A percentile compares a stretch with the other conserved stretches of the same genome.
phyloP scores from a whole-genome alignment of 2,329 filamentous ascomycete species.

The Phoma sp. region DNA sequence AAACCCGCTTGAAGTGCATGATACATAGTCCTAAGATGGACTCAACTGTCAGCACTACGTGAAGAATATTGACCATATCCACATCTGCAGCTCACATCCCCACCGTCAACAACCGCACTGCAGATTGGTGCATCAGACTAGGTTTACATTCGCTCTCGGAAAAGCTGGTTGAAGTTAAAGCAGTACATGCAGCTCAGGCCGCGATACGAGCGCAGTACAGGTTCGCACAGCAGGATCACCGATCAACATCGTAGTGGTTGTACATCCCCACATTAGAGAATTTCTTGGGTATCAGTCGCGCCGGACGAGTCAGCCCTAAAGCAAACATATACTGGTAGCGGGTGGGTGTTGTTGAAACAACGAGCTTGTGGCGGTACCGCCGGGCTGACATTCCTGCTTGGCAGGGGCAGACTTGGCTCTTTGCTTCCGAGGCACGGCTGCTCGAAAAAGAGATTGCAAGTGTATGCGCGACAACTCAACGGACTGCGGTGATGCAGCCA shows the following conservation, averaged over 20 bases:
- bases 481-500: conserved; percentile 2
- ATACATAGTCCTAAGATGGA: too few species aligned
- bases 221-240: conserved; percentile 7
- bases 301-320: conserved; percentile 6
- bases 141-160: background rate
- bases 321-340: background rate
- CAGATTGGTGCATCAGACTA: background rate
- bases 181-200: conserved; percentile 1
- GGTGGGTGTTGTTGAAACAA: conserved; percentile 11
- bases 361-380: conserved; percentile 5
- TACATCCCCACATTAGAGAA: conserved; percentile 4
- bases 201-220: conserved; percentile 4
- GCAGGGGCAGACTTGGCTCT: conserved; percentile 16
- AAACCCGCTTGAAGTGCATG: too few species aligned
- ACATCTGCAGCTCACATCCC: too few species aligned
- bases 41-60: too few species aligned
- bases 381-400: conserved; percentile 2
- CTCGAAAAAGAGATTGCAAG: conserved; percentile 2
- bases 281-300: background rate
- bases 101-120: background rate
- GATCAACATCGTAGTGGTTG: conserved; percentile 4
- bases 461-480: background rate
- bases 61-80: too few species aligned
- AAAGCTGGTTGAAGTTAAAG: conserved; percentile 4
- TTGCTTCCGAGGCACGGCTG: background rate